Conservation (phyloP, 306 rosid genomes). For the Abrus precatorius region DNA sequence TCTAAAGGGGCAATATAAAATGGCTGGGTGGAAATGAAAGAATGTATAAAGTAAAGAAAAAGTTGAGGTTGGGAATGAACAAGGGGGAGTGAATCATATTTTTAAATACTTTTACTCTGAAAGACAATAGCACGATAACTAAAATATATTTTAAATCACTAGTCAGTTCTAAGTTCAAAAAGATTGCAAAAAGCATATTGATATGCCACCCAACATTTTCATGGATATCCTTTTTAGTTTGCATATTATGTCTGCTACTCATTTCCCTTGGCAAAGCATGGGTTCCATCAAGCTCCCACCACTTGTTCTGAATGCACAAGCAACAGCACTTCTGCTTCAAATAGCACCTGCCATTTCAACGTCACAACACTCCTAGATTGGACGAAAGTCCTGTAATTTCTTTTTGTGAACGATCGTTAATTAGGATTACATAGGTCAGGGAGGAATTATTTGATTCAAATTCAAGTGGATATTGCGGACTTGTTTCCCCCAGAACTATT, state of each 20-base stretch:
- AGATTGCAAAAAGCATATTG: not conserved
- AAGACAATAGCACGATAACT: too few species aligned
- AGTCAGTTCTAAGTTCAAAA: not conserved
- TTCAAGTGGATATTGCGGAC: slow-evolving; percentile 36
- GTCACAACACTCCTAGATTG: not conserved
- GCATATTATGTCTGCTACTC: not conserved
- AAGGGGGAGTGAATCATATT: too few species aligned
- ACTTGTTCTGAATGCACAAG: not conserved
- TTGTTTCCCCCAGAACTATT: slow-evolving; percentile 42
- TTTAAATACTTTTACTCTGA: too few species aligned
- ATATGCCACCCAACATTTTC: not conserved
- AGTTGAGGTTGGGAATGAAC: too few species aligned
- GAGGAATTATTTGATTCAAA: not conserved
- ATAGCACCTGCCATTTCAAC: not conserved
- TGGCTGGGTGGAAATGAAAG: not conserved
- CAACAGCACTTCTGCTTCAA: not conserved
- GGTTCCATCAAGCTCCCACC: not conserved
- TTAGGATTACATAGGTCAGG: slow-evolving; percentile 13
- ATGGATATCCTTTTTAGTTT: not conserved
- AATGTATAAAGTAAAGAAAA: not conserved
- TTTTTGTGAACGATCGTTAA: not conserved
- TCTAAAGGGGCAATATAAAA: not conserved
- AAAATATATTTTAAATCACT: not conserved
- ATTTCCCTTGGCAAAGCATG: not conserved
- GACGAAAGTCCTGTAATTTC: slow-evolving; percentile 12